Evolutionary conservation across 2,329 filamentous ascomycete genomes (phyloP).

Genomic region (Beauveria caledonica): DNA sequence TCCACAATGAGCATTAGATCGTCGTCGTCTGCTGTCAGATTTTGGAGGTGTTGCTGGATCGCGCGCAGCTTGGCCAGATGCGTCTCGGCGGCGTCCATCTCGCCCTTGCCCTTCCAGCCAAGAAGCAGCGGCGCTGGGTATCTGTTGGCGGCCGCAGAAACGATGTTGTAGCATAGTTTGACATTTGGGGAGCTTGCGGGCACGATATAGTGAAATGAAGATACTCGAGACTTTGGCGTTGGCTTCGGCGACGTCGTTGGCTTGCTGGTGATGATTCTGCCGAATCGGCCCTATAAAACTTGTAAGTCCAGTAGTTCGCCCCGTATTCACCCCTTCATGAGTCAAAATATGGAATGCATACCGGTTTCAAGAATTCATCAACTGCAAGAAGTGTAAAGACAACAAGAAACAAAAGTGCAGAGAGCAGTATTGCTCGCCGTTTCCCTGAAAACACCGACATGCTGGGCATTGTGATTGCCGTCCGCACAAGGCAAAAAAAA

Average conservation of each 20-base stretch:
- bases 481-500: neutral
- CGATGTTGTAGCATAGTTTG: slow-evolving; percentile 30
- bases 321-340: neutral
- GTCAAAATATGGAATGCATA: neutral
- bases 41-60: slow-evolving; percentile 27
- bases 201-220: slow-evolving; percentile 30
- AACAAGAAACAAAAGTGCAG: neutral
- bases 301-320: neutral
- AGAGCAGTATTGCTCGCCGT: neutral
- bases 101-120: slow-evolving; percentile 29
- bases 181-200: slow-evolving; percentile 29
- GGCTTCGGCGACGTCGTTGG: neutral
- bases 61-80: slow-evolving; percentile 33
- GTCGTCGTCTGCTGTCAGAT: slow-evolving; percentile 25
- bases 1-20: slow-evolving; percentile 59
- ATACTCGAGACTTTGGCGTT: slow-evolving; percentile 15
- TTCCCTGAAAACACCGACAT: slow-evolving; percentile 3
- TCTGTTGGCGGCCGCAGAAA: slow-evolving; percentile 29
- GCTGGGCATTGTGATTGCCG: neutral
- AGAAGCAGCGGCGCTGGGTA: slow-evolving; percentile 31
- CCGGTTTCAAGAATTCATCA: slow-evolving; percentile 7
- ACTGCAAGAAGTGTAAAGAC: slow-evolving; percentile 7
- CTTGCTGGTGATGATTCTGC: neutral
- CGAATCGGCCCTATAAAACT: slow-evolving; percentile 1
- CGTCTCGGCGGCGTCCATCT: slow-evolving; percentile 26